A percentile compares a stretch with the other conserved stretches of the same genome.
Conservation (phyloP, 23 red algal genomes). For the Gracilaria gracilis region DNA sequence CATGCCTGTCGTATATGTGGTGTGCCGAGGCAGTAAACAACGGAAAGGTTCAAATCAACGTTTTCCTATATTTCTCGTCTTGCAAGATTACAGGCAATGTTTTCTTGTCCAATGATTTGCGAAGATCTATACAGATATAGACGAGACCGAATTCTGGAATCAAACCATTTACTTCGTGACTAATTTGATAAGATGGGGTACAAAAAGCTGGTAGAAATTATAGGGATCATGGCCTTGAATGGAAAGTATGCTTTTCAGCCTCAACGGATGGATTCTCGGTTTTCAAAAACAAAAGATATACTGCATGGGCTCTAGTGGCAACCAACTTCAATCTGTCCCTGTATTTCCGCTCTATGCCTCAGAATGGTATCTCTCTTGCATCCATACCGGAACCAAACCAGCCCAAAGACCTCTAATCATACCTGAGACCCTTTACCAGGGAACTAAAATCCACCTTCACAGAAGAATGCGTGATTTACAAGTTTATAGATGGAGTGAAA, state of each 20-base stretch:
- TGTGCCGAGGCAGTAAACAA: too few relatives aligned
- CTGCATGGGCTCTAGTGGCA: background rate
- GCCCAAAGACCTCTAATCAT: slow-evolving; percentile 22
- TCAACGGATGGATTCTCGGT: slow-evolving; percentile 18
- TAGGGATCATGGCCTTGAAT: background rate
- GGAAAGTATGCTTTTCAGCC: slow-evolving; percentile 3
- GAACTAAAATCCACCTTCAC: background rate
- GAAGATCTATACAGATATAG: too few relatives aligned
- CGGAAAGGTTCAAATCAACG: too few relatives aligned
- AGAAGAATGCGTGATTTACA: background rate
- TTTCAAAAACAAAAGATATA: slow-evolving; percentile 4
- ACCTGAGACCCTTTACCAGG: background rate
- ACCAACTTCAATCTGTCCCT: slow-evolving; percentile 1
- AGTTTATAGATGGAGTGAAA: slow-evolving; percentile 1
- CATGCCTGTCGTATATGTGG: too few relatives aligned
- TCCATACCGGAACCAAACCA: slow-evolving; percentile 26
- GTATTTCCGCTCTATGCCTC: background rate
- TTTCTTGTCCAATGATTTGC: too few relatives aligned
- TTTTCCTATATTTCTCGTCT: too few relatives aligned
- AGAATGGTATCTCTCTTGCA: slow-evolving; percentile 22
- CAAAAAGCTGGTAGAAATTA: background rate
- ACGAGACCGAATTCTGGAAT: too few relatives aligned
- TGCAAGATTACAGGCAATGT: too few relatives aligned
- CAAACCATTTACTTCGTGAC: background rate
- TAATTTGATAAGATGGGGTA: slow-evolving; percentile 1